A percentile compares a stretch with the other conserved stretches of the same genome.
phyloP scores from a whole-genome alignment of 768 basidiomycete species.

The Pulveroboletus sp. region DNA sequence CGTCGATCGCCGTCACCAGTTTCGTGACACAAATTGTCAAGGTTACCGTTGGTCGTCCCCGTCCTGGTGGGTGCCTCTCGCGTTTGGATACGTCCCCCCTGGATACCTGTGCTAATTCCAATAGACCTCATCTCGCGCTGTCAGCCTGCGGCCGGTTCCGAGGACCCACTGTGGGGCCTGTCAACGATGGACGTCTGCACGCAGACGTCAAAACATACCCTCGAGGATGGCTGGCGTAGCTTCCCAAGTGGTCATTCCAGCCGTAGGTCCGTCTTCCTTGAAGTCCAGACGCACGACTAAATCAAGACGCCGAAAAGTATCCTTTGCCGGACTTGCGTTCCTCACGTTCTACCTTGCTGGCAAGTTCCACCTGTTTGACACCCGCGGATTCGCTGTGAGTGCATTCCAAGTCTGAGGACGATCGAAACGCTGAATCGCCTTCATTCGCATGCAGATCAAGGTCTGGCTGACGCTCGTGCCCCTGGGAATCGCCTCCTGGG shows the following conservation, averaged over 20 bases:
- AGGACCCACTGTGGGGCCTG: constrained; percentile 67
- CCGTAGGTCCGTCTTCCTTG: constrained; percentile 40
- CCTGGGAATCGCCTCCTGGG: constrained; percentile 63
- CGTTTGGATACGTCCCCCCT: neutral
- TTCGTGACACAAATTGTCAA: constrained; percentile 80
- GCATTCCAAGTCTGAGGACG: neutral
- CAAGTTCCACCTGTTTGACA: constrained; percentile 86
- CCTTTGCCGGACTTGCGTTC: constrained; percentile 91
- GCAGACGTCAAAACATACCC: constrained; percentile 47
- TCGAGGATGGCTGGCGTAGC: constrained; percentile 84
- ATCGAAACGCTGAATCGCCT: neutral
- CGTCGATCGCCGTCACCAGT: constrained; percentile 70
- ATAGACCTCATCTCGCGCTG: constrained; percentile 41
- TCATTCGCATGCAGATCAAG: constrained; percentile 43
- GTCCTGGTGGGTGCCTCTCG: constrained; percentile 53
- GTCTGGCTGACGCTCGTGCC: constrained; percentile 81
- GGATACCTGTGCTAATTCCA: neutral
- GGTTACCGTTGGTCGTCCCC: constrained; percentile 81
- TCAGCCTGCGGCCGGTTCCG: constrained; percentile 55
- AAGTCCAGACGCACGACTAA: neutral
- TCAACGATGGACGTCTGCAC: constrained; percentile 74
- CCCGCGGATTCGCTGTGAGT: constrained; percentile 63
- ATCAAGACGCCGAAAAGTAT: constrained; percentile 43
- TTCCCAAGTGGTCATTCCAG: constrained; percentile 92
- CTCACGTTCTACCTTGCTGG: constrained; percentile 85